Conservation (phyloP, 1,284 basidiomycete species). For the Chondrostereum purpureum region DNA sequence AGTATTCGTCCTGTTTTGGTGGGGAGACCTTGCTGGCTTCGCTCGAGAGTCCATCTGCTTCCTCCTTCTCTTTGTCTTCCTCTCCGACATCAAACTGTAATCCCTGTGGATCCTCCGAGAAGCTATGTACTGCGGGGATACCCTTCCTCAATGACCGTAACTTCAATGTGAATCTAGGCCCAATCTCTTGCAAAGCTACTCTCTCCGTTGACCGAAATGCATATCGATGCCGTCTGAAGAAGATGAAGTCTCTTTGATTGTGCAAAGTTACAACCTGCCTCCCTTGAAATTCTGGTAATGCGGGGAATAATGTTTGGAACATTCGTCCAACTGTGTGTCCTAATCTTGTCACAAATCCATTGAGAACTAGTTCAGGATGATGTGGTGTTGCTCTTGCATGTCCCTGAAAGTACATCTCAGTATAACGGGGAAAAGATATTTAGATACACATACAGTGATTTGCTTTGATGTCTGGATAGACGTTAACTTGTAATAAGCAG, state of each 20-base stretch:
- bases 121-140: constrained; percentile 35
- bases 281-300: constrained; percentile 92
- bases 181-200: constrained; percentile 95
- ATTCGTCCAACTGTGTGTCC: constrained; percentile 91
- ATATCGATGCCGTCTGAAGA: constrained; percentile 95
- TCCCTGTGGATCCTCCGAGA: constrained; percentile 52
- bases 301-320: constrained; percentile 94
- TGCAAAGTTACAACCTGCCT: constrained; percentile 96
- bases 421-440: constrained; percentile 1
- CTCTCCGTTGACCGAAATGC: constrained; percentile 89
- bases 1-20: constrained; percentile 61
- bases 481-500: constrained; percentile 93
- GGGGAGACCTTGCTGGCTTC: constrained; percentile 28
- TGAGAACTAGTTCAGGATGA: constrained; percentile 92
- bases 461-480: constrained; percentile 83
- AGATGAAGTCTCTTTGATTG: constrained; percentile 97
- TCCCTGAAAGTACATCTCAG: constrained; percentile 48
- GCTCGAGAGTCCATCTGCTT: constrained; percentile 6
- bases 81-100: constrained; percentile 56
- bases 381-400: constrained; percentile 92
- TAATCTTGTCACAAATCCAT: constrained; percentile 91
- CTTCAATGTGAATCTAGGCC: constrained; percentile 95
- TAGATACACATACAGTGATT: constrained; percentile 71
- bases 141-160: constrained; percentile 82
- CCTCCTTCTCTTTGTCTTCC: constrained; percentile 13